Base-by-base conservation (phyloP, 148 eudicot genomes). In the Camellia sinensis region DNA sequence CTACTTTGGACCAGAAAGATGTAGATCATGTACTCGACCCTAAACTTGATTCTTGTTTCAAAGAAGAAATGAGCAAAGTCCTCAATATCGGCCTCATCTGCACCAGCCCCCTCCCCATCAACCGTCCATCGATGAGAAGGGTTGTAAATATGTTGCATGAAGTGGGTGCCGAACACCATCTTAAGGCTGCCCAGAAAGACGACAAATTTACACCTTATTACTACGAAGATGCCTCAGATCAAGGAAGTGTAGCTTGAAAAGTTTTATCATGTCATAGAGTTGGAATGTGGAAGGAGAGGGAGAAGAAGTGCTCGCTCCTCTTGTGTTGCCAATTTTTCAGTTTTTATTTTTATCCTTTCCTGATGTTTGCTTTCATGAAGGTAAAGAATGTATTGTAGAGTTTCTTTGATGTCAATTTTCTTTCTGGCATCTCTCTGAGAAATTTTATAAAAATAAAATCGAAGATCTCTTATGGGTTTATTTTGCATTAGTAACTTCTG, bases 71-170 rank as follows among this genome's bases (percentile, higher is more conserved):
- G 7, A 81, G 88, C 84, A 89, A 86, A 84, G 88, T 92, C 77
- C 87, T 94, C 3, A 89, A 91, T 80, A 88, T 94, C 8, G 97
- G 93, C 10, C 92, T 94, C 60, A 90, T 89, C 19, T 94, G 98
- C 88, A 92, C 98, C 0, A 89, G 92, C 67, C 90, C 97, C 18
- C 86, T 94, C 13, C 98, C 98, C 17, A 90, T 94, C 40, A 92
- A 92, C 80, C 88, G 98, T 7, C 98, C 98, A 6, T 91, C 97
- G 0, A 94, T 94, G 98, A 86, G 97, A 78, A 83, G 98, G 18
- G 97, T 92, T 11, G 98, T 94, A 14, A 90, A 92, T 76, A 84
- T 91, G 97, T 79, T 94, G 84, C 90, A 82, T 77, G 98, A 92
- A 74, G 83, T 90, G 37, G 80, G 89, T 71, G 91, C 83, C 10